These are phyloP conservation scores for Fraxinus pennsylvanica DNA, from an alignment of 257 asterid genomes.

Conservation along the genomic window DNA sequence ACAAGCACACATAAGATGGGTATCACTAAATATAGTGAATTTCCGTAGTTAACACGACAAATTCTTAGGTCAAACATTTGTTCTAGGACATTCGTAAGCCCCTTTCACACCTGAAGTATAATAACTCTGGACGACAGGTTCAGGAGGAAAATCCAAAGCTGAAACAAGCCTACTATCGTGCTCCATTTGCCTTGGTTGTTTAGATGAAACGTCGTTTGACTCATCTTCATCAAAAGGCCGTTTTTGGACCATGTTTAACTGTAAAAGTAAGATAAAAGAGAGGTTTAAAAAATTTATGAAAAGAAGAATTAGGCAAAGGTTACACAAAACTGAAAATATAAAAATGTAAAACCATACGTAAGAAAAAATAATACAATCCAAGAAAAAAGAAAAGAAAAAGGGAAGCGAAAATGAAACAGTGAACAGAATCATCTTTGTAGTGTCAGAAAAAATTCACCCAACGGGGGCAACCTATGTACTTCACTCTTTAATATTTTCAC, in stretches of 20 bases:
- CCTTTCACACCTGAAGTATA: constrained; percentile 33
- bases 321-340: background rate
- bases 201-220: constrained; percentile 32
- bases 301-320: background rate
- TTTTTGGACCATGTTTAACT: constrained; percentile 54
- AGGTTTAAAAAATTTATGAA: background rate
- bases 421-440: background rate
- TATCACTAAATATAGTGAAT: background rate
- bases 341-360: background rate
- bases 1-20: background rate
- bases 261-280: constrained; percentile 15
- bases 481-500: background rate
- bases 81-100: background rate
- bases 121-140: constrained; percentile 18
- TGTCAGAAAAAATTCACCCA: background rate
- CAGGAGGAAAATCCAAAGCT: constrained; percentile 38
- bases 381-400: background rate
- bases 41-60: background rate
- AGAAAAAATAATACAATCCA: background rate
- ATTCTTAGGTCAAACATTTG: background rate
- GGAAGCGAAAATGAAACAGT: background rate
- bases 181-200: constrained; percentile 48
- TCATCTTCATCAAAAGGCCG: constrained; percentile 41
- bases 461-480: background rate
- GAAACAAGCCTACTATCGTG: constrained; percentile 34